Evolutionary conservation across 169 alveolate species (phyloP).

Genomic region (Theileria parva): DNA sequence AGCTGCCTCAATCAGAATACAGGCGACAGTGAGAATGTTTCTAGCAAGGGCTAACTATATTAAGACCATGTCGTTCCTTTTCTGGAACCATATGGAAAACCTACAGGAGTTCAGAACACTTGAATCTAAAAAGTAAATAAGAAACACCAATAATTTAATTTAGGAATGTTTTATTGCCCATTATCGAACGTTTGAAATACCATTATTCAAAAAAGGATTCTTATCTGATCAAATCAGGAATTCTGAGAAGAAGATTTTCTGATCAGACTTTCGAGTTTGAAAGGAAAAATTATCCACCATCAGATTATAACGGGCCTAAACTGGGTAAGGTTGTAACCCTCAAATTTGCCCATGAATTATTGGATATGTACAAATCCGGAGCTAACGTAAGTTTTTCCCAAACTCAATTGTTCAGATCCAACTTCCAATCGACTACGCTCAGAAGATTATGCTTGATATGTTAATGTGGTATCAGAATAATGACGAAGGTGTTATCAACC

Average conservation of each 20-base stretch:
- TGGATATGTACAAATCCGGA: conserved; percentile 62
- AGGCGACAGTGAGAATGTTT: conserved; percentile 46
- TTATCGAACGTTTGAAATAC: conserved; percentile 36
- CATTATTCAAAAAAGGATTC: conserved; percentile 9
- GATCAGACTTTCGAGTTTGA: conserved; percentile 35
- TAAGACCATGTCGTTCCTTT: conserved; percentile 51
- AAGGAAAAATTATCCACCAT: conserved; percentile 33
- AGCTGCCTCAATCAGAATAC: conserved; percentile 67
- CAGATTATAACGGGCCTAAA: conserved; percentile 56
- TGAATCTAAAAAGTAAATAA: conserved; percentile 42
- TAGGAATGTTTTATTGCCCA: conserved; percentile 57
- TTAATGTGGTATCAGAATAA: conserved; percentile 41
- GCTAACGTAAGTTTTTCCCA: conserved; percentile 27
- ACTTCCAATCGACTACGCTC: conserved; percentile 65
- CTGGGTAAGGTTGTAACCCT: conserved; percentile 59
- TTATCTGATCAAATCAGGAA: not conserved
- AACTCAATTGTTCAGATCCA: conserved; percentile 3
- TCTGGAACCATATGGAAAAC: conserved; percentile 69
- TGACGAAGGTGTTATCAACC: conserved; percentile 56
- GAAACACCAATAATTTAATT: not conserved
- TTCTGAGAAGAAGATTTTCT: conserved; percentile 47
- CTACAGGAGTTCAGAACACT: conserved; percentile 64
- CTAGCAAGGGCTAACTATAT: conserved; percentile 46
- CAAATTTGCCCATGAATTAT: conserved; percentile 62
- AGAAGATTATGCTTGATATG: conserved; percentile 60